Evolutionary conservation across 148 eudicot genomes (phyloP), one percentile per base, ranked within the genome.

Genomic region (Silene conica): DNA sequence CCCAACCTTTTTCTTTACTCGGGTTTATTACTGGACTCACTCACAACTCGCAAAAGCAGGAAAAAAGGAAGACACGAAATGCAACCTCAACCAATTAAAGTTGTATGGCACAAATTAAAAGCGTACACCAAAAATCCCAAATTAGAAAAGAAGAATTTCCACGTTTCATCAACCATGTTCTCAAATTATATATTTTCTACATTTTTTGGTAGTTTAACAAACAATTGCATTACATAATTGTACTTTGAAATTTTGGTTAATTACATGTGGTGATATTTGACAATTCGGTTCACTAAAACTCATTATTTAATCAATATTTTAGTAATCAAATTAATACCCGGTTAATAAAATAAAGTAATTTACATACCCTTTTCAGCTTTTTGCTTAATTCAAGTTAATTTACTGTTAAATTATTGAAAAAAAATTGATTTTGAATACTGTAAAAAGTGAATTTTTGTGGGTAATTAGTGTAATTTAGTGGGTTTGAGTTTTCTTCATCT

Each of bases 401-500:
- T 34, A 31, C 63, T 31, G 8, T 8, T 20, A 55, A 68, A 68
- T 9, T 4, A 6, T 48, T 9, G 54, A 8, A 20, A 8, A n/a
- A 3, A 0, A 16, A 0, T 55, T 34, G 74, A 55, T 61, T 63
- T 79, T 74, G 78, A 80, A 52, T 18, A 28, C 11, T 41, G 71
- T 57, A n/a, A 22, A 19, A 56, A 19, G 67, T 67, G 0, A 31
- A 4, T 0, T 50, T 67, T 69, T 41, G 65, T 62, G 75, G 71
- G 75, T 41, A 19, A 41, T 20, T 28, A 48, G 41, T 19, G 13
- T 28, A 23, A 41, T 62, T 41, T 15, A 8, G 20, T 19, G 10
- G 64, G 57, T 74, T n/a, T 46, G 13, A 34, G 56, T 22, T 72
- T 57, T 74, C 58, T 75, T 34, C 14, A 38, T 64, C 61, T 79